Percentiles rank a stretch among this genome's conserved stretches.
These are phyloP conservation scores for Pleurotus sapidus DNA, from an alignment of 768 basidiomycete genomes.

Conservation along the genomic window DNA sequence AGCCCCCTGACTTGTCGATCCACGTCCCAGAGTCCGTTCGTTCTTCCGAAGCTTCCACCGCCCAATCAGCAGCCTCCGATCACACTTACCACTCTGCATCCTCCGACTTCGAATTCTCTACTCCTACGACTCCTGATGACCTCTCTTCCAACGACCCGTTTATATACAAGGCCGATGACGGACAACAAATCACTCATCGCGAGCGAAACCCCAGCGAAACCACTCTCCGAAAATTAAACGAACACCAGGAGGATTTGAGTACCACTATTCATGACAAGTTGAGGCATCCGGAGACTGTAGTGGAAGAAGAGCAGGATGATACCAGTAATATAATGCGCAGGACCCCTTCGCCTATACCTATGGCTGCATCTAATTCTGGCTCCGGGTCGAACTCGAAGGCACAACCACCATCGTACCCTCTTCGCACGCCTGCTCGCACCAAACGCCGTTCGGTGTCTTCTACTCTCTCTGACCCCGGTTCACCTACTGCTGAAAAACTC, in stretches of 20 bases:
- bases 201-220: constrained; percentile 51
- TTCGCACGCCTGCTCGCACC: constrained; percentile 90
- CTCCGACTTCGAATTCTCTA: constrained; percentile 38
- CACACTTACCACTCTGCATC: constrained; percentile 29
- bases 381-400: constrained; percentile 26
- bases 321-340: constrained; percentile 15
- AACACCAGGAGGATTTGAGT: background rate
- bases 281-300: constrained; percentile 44
- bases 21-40: background rate
- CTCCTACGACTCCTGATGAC: constrained; percentile 59
- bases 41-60: constrained; percentile 47
- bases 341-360: constrained; percentile 26
- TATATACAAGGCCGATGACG: constrained; percentile 22
- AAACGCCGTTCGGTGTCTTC: constrained; percentile 96
- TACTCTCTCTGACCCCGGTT: constrained; percentile 63
- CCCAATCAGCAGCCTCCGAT: constrained; percentile 51
- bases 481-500: constrained; percentile 46
- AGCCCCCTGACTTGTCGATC: constrained; percentile 6
- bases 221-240: constrained; percentile 41
- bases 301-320: constrained; percentile 46
- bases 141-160: constrained; percentile 38
- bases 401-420: constrained; percentile 55
- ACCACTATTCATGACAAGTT: background rate
- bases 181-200: constrained; percentile 25
- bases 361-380: constrained; percentile 19